These are phyloP conservation scores for Oehlia diaphana DNA, from an alignment of 192 early-diverging fungal genomes.

Conservation along the genomic window DNA sequence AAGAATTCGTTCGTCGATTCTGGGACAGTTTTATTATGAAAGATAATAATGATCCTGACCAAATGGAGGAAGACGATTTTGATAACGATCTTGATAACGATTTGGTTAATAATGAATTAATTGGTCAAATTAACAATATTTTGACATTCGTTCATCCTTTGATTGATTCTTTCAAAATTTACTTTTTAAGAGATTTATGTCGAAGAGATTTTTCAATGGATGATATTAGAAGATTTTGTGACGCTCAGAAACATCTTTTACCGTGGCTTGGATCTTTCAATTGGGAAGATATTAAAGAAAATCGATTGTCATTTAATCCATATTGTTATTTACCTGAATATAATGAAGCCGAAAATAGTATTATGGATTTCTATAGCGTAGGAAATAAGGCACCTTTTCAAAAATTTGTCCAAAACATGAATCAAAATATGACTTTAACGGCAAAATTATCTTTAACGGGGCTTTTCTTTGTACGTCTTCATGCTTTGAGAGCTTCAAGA, in stretches of 20 bases:
- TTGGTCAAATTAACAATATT: not conserved
- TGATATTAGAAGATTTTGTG: constrained; percentile 23
- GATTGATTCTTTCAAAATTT: constrained; percentile 19
- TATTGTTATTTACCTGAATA: constrained; percentile 7
- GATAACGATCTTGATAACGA: constrained; percentile 6
- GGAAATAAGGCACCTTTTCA: constrained; percentile 2
- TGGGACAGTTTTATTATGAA: not conserved
- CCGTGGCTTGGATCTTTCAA: constrained; percentile 25
- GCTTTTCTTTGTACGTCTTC: not conserved
- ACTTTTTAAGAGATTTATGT: constrained; percentile 27
- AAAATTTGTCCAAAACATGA: not conserved
- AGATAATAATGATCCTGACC: not conserved
- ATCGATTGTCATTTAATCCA: constrained; percentile 28
- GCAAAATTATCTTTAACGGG: constrained; percentile 1
- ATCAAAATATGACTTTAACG: not conserved
- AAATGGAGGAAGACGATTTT: not conserved
- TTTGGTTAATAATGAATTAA: not conserved
- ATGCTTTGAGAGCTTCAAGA: constrained; percentile 20
- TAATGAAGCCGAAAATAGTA: constrained; percentile 4
- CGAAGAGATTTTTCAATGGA: constrained; percentile 17
- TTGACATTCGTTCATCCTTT: not conserved
- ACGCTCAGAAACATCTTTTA: constrained; percentile 1
- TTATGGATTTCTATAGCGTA: not conserved
- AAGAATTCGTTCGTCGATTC: constrained; percentile 29
- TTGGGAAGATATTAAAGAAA: constrained; percentile 5